These are phyloP conservation scores for Climacium dendroides DNA, from an alignment of 225 moss, liverwort and hornwort genomes.

Conservation along the genomic window DNA sequence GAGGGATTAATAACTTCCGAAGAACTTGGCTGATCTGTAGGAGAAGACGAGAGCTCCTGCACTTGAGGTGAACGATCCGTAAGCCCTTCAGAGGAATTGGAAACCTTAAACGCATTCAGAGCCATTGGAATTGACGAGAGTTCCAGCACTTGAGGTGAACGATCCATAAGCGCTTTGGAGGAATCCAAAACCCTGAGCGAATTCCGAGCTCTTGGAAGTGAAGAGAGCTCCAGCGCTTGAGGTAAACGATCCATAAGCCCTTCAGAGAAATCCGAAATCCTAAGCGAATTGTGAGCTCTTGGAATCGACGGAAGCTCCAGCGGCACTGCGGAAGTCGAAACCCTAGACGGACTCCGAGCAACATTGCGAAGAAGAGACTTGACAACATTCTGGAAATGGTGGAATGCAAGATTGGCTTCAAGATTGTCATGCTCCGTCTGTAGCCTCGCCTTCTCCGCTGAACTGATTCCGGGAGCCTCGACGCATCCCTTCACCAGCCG, in stretches of 20 bases:
- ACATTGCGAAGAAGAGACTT: constrained; percentile 2
- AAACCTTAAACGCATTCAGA: background rate
- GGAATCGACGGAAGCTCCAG: background rate
- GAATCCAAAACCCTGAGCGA: background rate
- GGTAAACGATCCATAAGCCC: background rate
- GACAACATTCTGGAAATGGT: constrained; percentile 4
- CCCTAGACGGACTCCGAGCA: background rate
- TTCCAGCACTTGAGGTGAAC: background rate
- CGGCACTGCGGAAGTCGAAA: background rate
- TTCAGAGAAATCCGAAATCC: background rate
- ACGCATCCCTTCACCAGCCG: background rate
- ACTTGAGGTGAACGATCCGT: background rate
- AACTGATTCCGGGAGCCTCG: background rate
- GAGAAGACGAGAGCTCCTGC: background rate
- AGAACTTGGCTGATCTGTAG: background rate
- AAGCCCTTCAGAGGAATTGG: background rate
- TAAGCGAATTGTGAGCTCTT: background rate
- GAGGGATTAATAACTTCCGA: background rate
- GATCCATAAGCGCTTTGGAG: background rate
- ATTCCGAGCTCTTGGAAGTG: background rate
- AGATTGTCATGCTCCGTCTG: background rate
- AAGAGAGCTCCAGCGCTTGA: background rate
- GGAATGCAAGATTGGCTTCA: background rate
- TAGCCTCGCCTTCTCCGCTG: background rate
- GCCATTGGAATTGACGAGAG: background rate